phyloP scores from a whole-genome alignment of 805 yeast genomes.

The Wickerhamomyces tratensis region DNA sequence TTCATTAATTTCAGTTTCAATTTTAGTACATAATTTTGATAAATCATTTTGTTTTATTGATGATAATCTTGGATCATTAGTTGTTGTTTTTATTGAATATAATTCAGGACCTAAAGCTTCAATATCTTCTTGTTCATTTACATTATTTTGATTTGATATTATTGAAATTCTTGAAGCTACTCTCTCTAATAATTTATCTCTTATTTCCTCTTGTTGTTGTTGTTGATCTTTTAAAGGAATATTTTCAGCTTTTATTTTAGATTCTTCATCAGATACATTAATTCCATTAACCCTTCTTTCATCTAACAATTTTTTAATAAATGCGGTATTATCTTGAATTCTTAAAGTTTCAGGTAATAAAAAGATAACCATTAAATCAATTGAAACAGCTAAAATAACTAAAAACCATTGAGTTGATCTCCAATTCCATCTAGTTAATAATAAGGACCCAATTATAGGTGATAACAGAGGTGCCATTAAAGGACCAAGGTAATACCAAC shows the following conservation, averaged over 20 bases:
- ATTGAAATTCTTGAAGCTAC: conserved; percentile 10
- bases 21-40: conserved; percentile 13
- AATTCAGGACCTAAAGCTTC: conserved; percentile 16
- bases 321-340: conserved; percentile 39
- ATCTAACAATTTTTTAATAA: conserved; percentile 35
- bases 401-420: conserved; percentile 83
- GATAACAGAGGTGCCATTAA: conserved; percentile 71
- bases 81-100: conserved; percentile 12
- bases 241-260: background rate
- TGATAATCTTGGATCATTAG: conserved; percentile 11
- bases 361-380: conserved; percentile 38
- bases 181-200: conserved; percentile 8
- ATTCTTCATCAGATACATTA: conserved; percentile 1
- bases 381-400: conserved; percentile 54
- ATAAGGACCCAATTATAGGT: conserved; percentile 74
- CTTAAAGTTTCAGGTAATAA: conserved; percentile 72
- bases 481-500: conserved; percentile 73
- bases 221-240: background rate
- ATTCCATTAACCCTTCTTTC: conserved; percentile 20
- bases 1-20: conserved; percentile 16
- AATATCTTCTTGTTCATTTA: conserved; percentile 7
- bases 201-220: conserved; percentile 3
- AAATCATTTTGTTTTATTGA: conserved; percentile 16
- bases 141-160: conserved; percentile 11
- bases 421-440: conserved; percentile 72